phyloP scores from a whole-genome alignment of 1,284 basidiomycete genomes.

The Kalmanozyma brasiliensis region DNA sequence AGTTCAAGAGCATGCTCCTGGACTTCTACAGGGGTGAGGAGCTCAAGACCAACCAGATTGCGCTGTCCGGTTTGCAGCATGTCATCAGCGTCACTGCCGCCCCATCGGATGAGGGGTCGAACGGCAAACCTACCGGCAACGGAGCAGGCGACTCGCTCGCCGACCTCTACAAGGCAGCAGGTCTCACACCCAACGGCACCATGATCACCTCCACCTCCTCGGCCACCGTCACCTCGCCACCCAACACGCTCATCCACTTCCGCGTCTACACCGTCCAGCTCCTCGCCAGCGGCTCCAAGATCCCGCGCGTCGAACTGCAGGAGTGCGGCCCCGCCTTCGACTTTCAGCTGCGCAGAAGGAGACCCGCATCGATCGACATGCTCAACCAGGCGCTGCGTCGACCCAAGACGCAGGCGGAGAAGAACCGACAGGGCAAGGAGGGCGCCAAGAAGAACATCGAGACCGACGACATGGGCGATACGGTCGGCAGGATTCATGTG shows the following conservation, averaged over 20 bases:
- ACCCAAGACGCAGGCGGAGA: constrained; percentile 82
- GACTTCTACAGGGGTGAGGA: constrained; percentile 85
- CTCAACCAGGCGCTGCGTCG: constrained; percentile 82
- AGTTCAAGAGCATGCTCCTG: constrained; percentile 87
- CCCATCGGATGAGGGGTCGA: constrained; percentile 13
- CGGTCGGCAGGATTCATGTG: constrained; percentile 88
- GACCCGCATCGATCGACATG: constrained; percentile 80
- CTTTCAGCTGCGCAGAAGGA: constrained; percentile 80
- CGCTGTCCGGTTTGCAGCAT: constrained; percentile 84
- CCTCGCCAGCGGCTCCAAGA: constrained; percentile 72
- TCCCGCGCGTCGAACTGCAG: constrained; percentile 76
- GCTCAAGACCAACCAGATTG: constrained; percentile 78
- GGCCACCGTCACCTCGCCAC: constrained; percentile 69
- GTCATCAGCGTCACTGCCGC: constrained; percentile 74
- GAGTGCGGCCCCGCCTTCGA: constrained; percentile 94
- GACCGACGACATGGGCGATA: constrained; percentile 97
- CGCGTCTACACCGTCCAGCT: constrained; percentile 84
- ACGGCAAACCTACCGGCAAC: constrained; percentile 2
- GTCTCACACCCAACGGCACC: constrained; percentile 64
- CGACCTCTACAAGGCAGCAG: constrained; percentile 58
- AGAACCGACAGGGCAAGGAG: constrained; percentile 75
- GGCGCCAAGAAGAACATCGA: constrained; percentile 85
- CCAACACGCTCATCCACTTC: constrained; percentile 82
- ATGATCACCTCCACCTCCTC: constrained; percentile 66
- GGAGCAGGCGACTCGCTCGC: constrained; percentile 31